Base-by-base conservation (phyloP, 805 yeast species). In the Teunomyces funiuensis region DNA sequence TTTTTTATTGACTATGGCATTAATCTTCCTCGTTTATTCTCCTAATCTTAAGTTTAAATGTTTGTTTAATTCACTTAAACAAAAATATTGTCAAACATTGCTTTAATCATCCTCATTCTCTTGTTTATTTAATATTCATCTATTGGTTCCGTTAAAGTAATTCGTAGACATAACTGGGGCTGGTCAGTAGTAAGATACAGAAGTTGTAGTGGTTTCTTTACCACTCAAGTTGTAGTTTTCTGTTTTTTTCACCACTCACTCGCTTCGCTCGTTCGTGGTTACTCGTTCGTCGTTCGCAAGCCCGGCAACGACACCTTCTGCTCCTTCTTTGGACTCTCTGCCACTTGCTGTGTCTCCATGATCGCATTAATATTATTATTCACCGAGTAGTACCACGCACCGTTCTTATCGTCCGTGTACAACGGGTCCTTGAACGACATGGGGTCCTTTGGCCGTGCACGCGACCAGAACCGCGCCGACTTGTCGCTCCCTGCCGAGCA, bases 401-500 rank as follows among this genome's bases (percentile, higher is more conserved):
- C 80, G 38, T 66, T 68, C 50, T 79, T 79, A 31, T 77, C 79
- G 58, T 78, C 73, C 13, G 88, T 83, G 63, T 89, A 88, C 42
- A 88, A 81, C 11, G 88, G 85, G 60, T 88, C 96, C 49, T 82
- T 79, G 66, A 80, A 88, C 2, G 87, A 85, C 56, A 77, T 78
- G 0, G 88, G 85, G 66, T 93, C 99, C 51, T 83, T 84, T 2
- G 97, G 97, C 57, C 95, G 74, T 1, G 95, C 85, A 39, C 99
- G 73, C 22, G 90, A 81, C 99, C 99, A 93, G 64, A 95, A 87
- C 42, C 97, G 68, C 17, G 95, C 87, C 4, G 95, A 81, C 57
- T 93, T 79, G 62, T 93, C 99, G 43, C 93, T 88, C 14, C 97
- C 91, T 0, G 97, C 98, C 6, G 97, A 82, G 41, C 95, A 82